Evolutionary conservation across 2,329 filamentous ascomycete species (phyloP), one percentile per base, ranked within the genome.

Genomic region (Polytolypa hystricis): DNA sequence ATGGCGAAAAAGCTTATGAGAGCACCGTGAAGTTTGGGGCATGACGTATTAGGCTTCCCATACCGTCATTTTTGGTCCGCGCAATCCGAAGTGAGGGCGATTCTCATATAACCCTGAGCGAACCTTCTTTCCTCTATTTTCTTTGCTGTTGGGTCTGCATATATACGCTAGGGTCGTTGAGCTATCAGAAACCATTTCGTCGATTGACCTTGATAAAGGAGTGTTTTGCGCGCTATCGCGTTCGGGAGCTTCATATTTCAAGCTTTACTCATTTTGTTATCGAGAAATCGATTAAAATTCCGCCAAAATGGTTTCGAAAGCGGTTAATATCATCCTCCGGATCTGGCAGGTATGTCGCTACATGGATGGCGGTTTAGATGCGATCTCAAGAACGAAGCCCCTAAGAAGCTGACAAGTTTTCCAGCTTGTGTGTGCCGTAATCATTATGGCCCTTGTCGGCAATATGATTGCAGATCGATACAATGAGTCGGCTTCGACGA

Each of bases 361-460:
- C 11, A 26, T 17, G 9, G 8, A 11, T n/a, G 4, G 11, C 15
- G 8, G 9, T 14, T 16, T 11, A n/a, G 12, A 17, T 10, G 14
- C n/a, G 15, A 30, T 30, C 3, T 25, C 31, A 28, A 23, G 14
- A 19, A 10, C 23, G 26, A 16, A n/a, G n/a, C n/a, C n/a, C n/a
- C n/a, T n/a, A n/a, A n/a, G n/a, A 27, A 30, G 40, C 23, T 45
- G 32, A 32, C 29, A 42, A 4, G 11, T 17, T 12, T 16, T 30
- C 11, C 44, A 79, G 73, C 72, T 78, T 56, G 33, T 77, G 50
- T 77, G 68, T 60, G 64, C 72, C 21, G 53, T 78, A 39, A 65
- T 80, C 49, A 57, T 78, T 51, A 72, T 78, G 62, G 65, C 73
- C 9, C 63, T 80, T 30, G 54, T 76, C 47, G 76, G 74, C 47